phyloP scores from a whole-genome alignment of 192 early-diverging fungal genomes.

The Helicostylum pulchrum region DNA sequence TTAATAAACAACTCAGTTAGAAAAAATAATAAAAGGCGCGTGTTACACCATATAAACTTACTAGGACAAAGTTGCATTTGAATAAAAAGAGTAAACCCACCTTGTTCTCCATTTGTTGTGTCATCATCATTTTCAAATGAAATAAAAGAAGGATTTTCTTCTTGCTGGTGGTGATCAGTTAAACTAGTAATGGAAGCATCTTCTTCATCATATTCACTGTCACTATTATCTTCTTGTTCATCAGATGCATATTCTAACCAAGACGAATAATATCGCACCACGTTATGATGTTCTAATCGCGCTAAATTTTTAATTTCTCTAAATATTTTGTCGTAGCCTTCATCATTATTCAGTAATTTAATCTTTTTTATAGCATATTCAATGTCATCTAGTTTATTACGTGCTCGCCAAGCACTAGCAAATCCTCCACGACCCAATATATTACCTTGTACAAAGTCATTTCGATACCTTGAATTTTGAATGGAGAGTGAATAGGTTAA shows the following conservation, averaged over 20 bases:
- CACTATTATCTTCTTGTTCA: constrained; percentile 28
- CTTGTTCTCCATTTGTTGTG: constrained; percentile 5
- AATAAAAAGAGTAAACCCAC: constrained; percentile 54
- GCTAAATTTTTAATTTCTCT: constrained; percentile 92
- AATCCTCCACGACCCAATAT: constrained; percentile 89
- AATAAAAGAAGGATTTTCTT: constrained; percentile 21
- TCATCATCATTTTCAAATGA: constrained; percentile 4
- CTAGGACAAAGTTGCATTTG: constrained; percentile 92
- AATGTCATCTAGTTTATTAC: constrained; percentile 85
- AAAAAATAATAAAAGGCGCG: no score
- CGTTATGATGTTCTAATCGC: constrained; percentile 81
- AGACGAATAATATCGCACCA: constrained; percentile 88
- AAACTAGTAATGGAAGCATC: neutral
- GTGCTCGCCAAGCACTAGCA: constrained; percentile 76
- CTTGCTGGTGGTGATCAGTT: constrained; percentile 32
- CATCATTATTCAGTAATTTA: constrained; percentile 43
- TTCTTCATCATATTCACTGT: constrained; percentile 22
- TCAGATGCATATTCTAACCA: constrained; percentile 74
- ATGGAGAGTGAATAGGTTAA: constrained; percentile 8
- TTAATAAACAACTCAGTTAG: neutral
- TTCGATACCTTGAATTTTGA: constrained; percentile 67
- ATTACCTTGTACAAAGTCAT: constrained; percentile 78
- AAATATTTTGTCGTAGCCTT: constrained; percentile 64
- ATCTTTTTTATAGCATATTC: constrained; percentile 92
- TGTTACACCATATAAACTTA: constrained; percentile 1